Percentiles rank a stretch among this genome's conserved stretches.
phyloP scores from a whole-genome alignment of 1,284 basidiomycete species.

The Rhodotorula sp. region DNA sequence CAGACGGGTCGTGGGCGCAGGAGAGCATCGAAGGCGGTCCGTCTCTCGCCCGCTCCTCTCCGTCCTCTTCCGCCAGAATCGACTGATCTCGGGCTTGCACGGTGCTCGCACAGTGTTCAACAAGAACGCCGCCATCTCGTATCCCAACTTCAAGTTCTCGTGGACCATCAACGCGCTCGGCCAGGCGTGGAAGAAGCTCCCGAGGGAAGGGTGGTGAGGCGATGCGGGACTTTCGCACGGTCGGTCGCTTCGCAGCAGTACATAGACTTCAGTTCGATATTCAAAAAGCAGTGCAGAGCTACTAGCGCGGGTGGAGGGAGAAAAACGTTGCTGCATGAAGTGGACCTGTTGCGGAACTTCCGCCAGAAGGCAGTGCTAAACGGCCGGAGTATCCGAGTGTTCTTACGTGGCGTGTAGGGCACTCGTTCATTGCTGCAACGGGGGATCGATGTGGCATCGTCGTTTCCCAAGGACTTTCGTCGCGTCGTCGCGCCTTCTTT shows the following conservation, averaged over 20 bases:
- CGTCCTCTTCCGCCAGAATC: background rate
- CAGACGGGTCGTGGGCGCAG: slow-evolving; percentile 92
- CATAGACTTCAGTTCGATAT: too few species aligned
- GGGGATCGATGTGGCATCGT: too few species aligned
- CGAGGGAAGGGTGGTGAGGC: slow-evolving; percentile 27
- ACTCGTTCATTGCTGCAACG: too few species aligned
- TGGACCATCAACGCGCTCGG: slow-evolving; percentile 40
- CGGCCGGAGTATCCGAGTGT: too few species aligned
- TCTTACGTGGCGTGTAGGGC: too few species aligned
- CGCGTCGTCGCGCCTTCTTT: too few species aligned
- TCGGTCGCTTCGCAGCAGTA: background rate
- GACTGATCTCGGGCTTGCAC: background rate
- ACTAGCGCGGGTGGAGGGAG: too few species aligned
- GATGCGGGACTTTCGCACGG: background rate
- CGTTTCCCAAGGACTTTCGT: too few species aligned
- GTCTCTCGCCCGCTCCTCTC: slow-evolving; percentile 48
- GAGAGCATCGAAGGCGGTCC: slow-evolving; percentile 85
- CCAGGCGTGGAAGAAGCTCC: slow-evolving; percentile 30
- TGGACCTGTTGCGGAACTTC: too few species aligned
- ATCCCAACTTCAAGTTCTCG: slow-evolving; percentile 51
- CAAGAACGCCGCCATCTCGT: slow-evolving; percentile 67
- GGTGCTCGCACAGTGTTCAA: slow-evolving; percentile 57
- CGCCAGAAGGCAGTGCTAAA: too few species aligned
- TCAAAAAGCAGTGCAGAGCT: too few species aligned
- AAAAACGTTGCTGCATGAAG: too few species aligned